These are phyloP conservation scores for Cyberlindnera nakhonratchasimensis DNA, from an alignment of 805 yeast genomes.

Conservation along the genomic window DNA sequence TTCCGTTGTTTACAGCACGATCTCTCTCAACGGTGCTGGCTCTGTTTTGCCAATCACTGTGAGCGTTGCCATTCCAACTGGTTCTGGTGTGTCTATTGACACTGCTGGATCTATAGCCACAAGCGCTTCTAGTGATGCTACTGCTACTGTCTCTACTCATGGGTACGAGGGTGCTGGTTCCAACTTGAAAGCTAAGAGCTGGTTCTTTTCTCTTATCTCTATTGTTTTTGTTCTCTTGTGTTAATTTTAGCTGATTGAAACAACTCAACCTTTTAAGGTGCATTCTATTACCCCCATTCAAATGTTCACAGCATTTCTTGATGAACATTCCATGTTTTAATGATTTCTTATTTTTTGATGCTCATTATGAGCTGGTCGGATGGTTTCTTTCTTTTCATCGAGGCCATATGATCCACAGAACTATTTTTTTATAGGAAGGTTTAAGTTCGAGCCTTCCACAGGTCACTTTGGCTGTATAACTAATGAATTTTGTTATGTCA, in stretches of 20 bases:
- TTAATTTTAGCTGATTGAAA: not conserved
- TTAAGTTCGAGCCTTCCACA: not conserved
- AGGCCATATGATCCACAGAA: not conserved
- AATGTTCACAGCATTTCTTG: not conserved
- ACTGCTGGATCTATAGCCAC: not conserved
- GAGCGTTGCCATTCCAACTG: not conserved
- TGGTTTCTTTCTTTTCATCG: not conserved
- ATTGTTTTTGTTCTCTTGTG: slow-evolving; percentile 1
- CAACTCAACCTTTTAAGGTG: not conserved
- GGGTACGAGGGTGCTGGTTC: not conserved
- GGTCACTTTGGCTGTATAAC: not conserved
- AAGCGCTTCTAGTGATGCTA: not conserved
- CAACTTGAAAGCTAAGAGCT: not conserved
- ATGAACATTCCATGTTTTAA: not conserved
- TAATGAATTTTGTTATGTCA: not conserved
- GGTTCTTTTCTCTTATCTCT: not conserved
- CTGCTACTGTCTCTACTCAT: not conserved
- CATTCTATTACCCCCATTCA: not conserved
- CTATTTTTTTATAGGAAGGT: not conserved
- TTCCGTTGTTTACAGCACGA: slow-evolving; percentile 1
- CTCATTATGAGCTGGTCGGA: not conserved
- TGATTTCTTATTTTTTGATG: too few relatives aligned
- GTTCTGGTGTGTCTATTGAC: not conserved
- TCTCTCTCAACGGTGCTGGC: not conserved
- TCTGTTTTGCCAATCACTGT: not conserved